These are phyloP conservation scores for Rubus parviflorus DNA, from an alignment of 306 rosid species.

Conservation along the genomic window DNA sequence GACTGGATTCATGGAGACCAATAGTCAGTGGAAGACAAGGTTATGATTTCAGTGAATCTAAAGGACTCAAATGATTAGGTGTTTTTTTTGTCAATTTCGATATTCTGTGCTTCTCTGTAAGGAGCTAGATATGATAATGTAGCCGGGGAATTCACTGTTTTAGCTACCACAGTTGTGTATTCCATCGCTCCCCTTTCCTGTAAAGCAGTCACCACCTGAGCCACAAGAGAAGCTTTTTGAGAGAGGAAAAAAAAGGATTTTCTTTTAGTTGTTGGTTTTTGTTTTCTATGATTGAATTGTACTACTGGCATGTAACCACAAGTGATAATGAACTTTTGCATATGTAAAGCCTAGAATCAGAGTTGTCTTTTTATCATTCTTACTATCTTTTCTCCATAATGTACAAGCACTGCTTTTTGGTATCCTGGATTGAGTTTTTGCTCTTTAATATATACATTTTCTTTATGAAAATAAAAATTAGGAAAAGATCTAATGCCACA, in stretches of 20 bases:
- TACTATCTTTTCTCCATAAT: not conserved
- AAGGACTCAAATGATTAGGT: not conserved
- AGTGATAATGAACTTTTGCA: not conserved
- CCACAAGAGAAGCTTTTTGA: not conserved
- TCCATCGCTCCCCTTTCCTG: not conserved
- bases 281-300: not conserved
- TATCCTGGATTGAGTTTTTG: not conserved
- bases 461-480: not conserved
- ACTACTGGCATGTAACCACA: not conserved
- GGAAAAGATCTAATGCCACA: conserved; percentile 9
- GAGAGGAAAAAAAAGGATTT: not conserved
- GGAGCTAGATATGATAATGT: not conserved
- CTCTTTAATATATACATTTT: not conserved
- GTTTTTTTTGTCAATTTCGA: not conserved
- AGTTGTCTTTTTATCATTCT: not conserved
- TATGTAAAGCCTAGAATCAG: not conserved
- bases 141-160: not conserved
- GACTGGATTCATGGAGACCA: not conserved
- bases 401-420: not conserved
- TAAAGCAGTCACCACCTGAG: not conserved
- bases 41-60: not conserved
- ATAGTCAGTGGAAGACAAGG: not conserved
- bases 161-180: not conserved
- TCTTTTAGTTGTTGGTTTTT: not conserved
- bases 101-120: not conserved